Base-by-base conservation (phyloP, 306 rosid genomes). In the Trifolium subterraneum region DNA sequence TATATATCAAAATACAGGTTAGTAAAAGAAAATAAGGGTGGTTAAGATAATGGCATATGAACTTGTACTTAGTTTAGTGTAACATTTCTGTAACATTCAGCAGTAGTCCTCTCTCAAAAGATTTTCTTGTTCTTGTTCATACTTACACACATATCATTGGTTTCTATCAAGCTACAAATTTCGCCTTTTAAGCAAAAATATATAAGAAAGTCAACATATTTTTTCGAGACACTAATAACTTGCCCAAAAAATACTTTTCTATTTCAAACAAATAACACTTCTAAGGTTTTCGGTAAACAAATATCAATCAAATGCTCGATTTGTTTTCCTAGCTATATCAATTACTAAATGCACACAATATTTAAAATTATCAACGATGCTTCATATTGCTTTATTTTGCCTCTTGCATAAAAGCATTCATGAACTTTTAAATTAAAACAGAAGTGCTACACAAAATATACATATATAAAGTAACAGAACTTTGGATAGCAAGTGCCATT, bases 131-230 rank as follows among this genome's bases (percentile, higher is more conserved):
- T 14, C 55, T 25, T 68, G 29, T n/a, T 47, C 15, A 27, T 47
- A 15, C 59, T 68, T 47, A 5, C 59, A 23, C 13, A 35, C 41
- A 47, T 47, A 68, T 27, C 44, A n/a, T 68, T 68, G 59, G 23
- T 47, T 45, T 27, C 44, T 48, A 47, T 68, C 72, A 68, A 72
- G 45, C 73, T 15, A 64, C 10, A 79, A 22, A 45, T 36, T 39
- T 18, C 3, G 2, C 31, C 38, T 64, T 27, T 38, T 7, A 7
- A 23, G 44, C 19, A 68, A 73, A 67, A 64, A 5, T 5, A 59
- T 15, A 48, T 38, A 68, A 74, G 55, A 36, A 59, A 51, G 39
- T 18, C 60, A 36, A 42, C 64, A 59, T 1, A 62, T 18, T 64
- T 69, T 54, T 18, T 18, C 31, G 15, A 52, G n/a, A 16, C 48